Evolutionary conservation across 768 basidiomycete genomes (phyloP).

Genomic region (Lyophyllum decastes): DNA sequence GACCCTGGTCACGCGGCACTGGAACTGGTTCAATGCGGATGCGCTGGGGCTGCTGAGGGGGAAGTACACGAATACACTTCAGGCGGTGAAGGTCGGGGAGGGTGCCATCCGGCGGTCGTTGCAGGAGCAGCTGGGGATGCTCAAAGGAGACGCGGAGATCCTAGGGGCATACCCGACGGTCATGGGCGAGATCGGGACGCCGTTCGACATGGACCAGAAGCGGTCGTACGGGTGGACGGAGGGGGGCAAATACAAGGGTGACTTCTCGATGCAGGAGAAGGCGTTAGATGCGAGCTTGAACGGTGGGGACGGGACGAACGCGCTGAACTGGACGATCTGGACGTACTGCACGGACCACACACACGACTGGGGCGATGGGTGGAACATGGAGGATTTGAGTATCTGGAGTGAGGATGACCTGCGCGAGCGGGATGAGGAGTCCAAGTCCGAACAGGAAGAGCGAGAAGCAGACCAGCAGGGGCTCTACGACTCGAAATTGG

Average conservation of each 20-base stretch:
- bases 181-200: constrained; percentile 95
- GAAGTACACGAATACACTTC: constrained; percentile 66
- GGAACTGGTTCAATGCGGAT: constrained; percentile 96
- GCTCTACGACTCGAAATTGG: constrained; percentile 20
- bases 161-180: constrained; percentile 81
- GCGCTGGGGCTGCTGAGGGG: constrained; percentile 90
- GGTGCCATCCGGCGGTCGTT: constrained; percentile 77
- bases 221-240: constrained; percentile 80
- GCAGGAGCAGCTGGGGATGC: constrained; percentile 78
- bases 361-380: constrained; percentile 92
- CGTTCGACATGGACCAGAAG: constrained; percentile 92
- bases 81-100: constrained; percentile 84
- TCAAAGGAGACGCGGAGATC: constrained; percentile 72
- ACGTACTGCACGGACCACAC: constrained; percentile 82
- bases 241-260: constrained; percentile 66
- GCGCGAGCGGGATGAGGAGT: constrained; percentile 12
- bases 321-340: constrained; percentile 84
- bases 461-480: constrained; percentile 10
- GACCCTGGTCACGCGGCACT: constrained; percentile 89
- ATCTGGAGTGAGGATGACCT: constrained; percentile 83
- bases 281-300: constrained; percentile 88
- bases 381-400: constrained; percentile 96
- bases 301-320: constrained; percentile 75
- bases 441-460: background rate
- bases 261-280: constrained; percentile 75